Evolutionary conservation across 2,329 filamentous ascomycete genomes (phyloP).

Genomic region (Zalaria sp.): DNA sequence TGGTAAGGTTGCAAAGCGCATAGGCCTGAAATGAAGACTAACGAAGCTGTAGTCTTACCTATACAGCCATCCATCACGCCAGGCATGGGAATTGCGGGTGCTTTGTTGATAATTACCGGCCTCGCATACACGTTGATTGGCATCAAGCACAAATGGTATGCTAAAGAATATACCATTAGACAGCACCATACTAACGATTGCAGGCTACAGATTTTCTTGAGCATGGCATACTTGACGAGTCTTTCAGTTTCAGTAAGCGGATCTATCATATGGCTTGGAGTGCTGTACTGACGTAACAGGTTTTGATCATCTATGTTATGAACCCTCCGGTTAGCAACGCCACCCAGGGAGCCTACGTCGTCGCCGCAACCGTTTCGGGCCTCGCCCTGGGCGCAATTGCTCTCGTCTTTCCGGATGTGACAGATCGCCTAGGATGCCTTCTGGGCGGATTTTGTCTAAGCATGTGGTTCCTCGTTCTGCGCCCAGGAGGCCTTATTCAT

Average conservation of each 20-base stretch:
- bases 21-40: no score
- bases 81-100: conserved; percentile 64
- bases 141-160: conserved; percentile 55
- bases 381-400: conserved; percentile 58
- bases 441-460: conserved; percentile 71
- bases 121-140: conserved; percentile 59
- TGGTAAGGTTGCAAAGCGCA: no score
- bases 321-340: conserved; percentile 58
- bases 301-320: conserved; percentile 84
- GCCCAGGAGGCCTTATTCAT: conserved; percentile 58
- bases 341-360: conserved; percentile 75
- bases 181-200: no score
- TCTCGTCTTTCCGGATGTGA: conserved; percentile 70
- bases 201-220: conserved; percentile 60
- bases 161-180: no score
- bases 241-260: conserved; percentile 35
- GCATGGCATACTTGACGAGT: conserved; percentile 57
- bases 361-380: conserved; percentile 61
- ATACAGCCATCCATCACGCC: conserved; percentile 64
- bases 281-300: conserved; percentile 12
- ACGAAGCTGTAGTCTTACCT: conserved; percentile 40
- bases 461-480: conserved; percentile 82
- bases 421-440: conserved; percentile 73
- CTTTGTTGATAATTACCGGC: conserved; percentile 63
- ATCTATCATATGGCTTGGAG: no score